phyloP scores from a whole-genome alignment of 2,329 filamentous ascomycete species.

The Phaeosphaeria sp. region DNA sequence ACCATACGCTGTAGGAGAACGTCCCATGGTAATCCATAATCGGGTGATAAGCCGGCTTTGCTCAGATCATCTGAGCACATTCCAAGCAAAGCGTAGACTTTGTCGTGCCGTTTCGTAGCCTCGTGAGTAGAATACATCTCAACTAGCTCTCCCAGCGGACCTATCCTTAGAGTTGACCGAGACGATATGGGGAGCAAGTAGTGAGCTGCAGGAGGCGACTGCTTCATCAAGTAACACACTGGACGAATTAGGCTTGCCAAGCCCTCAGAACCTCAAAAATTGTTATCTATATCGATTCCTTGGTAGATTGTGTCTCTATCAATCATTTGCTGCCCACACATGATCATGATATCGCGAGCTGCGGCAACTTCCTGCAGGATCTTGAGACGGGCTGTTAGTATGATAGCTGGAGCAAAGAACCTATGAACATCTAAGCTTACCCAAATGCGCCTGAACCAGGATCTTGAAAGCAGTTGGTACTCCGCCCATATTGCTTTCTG shows the following conservation, averaged over 20 bases:
- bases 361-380: slow-evolving; percentile 25
- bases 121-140: slow-evolving; percentile 22
- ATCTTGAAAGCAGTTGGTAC: slow-evolving; percentile 16
- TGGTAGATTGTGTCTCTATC: slow-evolving; percentile 22
- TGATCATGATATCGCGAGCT: slow-evolving; percentile 20
- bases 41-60: slow-evolving; percentile 11
- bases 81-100: slow-evolving; percentile 22
- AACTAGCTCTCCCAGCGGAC: slow-evolving; percentile 16
- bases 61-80: slow-evolving; percentile 21
- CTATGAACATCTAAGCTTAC: slow-evolving; percentile 4
- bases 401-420: background rate
- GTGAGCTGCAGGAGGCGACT: slow-evolving; percentile 15
- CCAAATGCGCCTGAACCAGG: slow-evolving; percentile 30
- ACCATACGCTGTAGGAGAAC: slow-evolving; percentile 16
- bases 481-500: slow-evolving; percentile 10
- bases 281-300: slow-evolving; percentile 10
- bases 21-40: slow-evolving; percentile 19
- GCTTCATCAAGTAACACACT: slow-evolving; percentile 17
- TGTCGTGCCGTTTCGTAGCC: slow-evolving; percentile 17
- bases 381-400: slow-evolving; percentile 7
- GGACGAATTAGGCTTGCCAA: slow-evolving; percentile 13
- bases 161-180: slow-evolving; percentile 12
- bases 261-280: background rate
- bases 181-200: background rate
- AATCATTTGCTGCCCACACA: slow-evolving; percentile 16